Base-by-base conservation (phyloP, 2,329 filamentous ascomycete genomes). In the Trichoderma arundinaceum region DNA sequence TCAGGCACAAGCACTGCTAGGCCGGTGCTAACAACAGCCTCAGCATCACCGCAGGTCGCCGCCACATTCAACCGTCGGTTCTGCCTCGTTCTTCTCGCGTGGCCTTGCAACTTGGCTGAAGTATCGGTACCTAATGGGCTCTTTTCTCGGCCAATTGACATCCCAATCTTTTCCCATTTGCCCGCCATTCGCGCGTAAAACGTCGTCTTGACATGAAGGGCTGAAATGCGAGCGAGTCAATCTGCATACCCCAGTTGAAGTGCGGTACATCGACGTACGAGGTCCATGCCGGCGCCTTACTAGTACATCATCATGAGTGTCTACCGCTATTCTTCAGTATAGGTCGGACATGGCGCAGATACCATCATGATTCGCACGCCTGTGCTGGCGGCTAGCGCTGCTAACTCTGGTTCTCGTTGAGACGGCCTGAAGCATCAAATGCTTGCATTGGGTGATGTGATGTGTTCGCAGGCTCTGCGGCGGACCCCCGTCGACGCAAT, bases 401-500 rank as follows among this genome's bases (percentile, higher is more conserved):
- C 46, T 32, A 12, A 38, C 33, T 35, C 33, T n/a, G n/a, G n/a
- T n/a, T n/a, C n/a, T n/a, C n/a, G n/a, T n/a, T n/a, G 22, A 28
- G 22, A 28, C 22, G 22, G 22, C 22, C 22, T 28, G 22, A 28
- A 41, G 13, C 12, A 44, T 57, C n/a, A 19, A 32, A 17, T 57
- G 48, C 58, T 28, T 15, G 38, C 48, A 35, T 46, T 41, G 22
- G 43, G 15, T 22, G 54, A 28, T 22, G 28, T 43, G 1, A 61
- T 62, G 49, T 63, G 39, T 54, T 63, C 38, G 51, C 59, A 63
- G 41, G 41, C 41, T 32, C 52, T 54, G 52, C 33, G 32, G 49
- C 49, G 32, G 56, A 48, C 17, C 41, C 41, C 28, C 12, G 41
- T 59, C 41, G 39, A 35, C 22, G 39, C 7, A 32, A 28, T 19